Base-by-base conservation (phyloP, 2,329 filamentous ascomycete species). In the Verticillium alfalfae region DNA sequence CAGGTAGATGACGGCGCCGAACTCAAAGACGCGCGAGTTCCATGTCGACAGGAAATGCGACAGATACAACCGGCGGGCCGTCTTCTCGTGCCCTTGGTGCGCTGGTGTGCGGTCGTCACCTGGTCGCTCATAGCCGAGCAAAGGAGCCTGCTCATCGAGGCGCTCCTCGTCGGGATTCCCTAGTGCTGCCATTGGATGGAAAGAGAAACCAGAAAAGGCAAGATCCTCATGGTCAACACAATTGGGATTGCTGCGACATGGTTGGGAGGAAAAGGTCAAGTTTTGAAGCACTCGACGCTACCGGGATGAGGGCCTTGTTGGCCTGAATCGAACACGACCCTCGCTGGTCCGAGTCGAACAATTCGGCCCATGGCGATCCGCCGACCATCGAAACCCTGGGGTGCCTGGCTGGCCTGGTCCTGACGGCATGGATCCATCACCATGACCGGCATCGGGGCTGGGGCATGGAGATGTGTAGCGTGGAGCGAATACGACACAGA, bases 1-100 rank as follows among this genome's bases (percentile, higher is more conserved):
- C 16, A 81, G 71, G 64, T 77, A 81, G 10, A 81, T 67, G 3
- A 81, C 74, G 1, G 78, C 75, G 8, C 76, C 79, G 52, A 82
- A 82, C 63, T 82, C 79, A 62, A 81, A 82, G 66, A 77, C 71
- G 52, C 79, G 76, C 1, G 78, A 78, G 64, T 81, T 81, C 78
- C 78, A 81, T 62, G 78, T 76, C 6, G 79, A 81, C 0, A 81
- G 70, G 58, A 76, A 74, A 62, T 81, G 79, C 1, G 79, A 81
- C 34, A 75, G 66, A 62, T 80, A 81, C 9, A 81, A 70, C 2
- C 67, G 60, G 37, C 61, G 45, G 22, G 49, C 36, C 58, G 60
- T 56, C 8, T 36, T n/a, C 39, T 26, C 15, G 10, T 37, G n/a
- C 6, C 64, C 61, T 15, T 58, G 38, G n/a, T 18, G 55, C 18